Base-by-base conservation (phyloP, 164 flowering plant genomes). In the Vitis labrusca region DNA sequence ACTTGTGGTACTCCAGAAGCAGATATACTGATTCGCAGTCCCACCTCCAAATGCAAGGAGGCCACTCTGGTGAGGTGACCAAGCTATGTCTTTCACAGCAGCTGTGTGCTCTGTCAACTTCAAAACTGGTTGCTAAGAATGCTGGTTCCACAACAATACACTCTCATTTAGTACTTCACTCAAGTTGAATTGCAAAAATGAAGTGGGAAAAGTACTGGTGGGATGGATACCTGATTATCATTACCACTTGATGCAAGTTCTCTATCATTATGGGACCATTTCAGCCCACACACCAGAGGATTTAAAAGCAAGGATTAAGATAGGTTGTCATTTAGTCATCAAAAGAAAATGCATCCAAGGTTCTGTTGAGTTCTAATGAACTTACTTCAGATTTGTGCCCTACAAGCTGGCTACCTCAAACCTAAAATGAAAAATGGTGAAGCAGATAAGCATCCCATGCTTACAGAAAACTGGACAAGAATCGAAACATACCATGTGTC, bases 171-270 rank as follows among this genome's bases (percentile, higher is more conserved):
- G 23, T 19, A 19, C 23, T 19, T 19, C 23, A 19, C 23, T 19
- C 1, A 19, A 19, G 23, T 19, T 19, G 23, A 1, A 19, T 19
- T 19, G 23, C 23, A 19, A 19, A 19, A 19, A 19, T 19, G 23
- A 19, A 19, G 23, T 19, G 23, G 23, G 23, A 19, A 19, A 19
- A 19, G 23, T 19, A 19, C 23, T 19, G 23, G 23, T 19, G 23
- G 23, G 23, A 54, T 58, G 10, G 19, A 49, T 70, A 94, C 99
- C 99, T 92, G 99, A 82, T 96, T 96, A 75, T 96, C 99, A 76
- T 96, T 96, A 29, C 99, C 99, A 63, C 99, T 98, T 0, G 99
- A 96, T 64, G 99, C 99, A 62, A 96, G 97, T 77, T 96, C 99
- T 70, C 94, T 84, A 77, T 96, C 99, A 81, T 96, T 98, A 72